Evolutionary conservation across 2,329 filamentous ascomycete species (phyloP).

Genomic region (Ascochyta fabae): DNA sequence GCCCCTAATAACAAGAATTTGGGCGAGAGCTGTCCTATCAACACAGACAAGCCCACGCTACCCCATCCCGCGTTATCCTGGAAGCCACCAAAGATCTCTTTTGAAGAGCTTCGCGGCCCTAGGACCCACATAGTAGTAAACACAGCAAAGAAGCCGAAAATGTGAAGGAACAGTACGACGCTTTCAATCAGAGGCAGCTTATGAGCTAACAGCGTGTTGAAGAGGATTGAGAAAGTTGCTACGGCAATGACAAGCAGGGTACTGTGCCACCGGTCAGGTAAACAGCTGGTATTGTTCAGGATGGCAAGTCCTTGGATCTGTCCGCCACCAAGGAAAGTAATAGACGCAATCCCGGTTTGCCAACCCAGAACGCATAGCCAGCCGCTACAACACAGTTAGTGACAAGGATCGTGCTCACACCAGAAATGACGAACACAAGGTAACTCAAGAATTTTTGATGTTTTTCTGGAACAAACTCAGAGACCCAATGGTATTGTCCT

Average conservation of each 20-base stretch:
- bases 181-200: slow-evolving; percentile 57
- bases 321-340: slow-evolving; percentile 37
- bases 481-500: too few species aligned
- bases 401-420: slow-evolving; percentile 37
- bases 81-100: slow-evolving; percentile 33
- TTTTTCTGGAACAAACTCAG: too few species aligned
- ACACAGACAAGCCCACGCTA: slow-evolving; percentile 28
- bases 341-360: slow-evolving; percentile 47
- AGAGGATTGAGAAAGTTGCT: slow-evolving; percentile 45
- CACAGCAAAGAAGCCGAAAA: slow-evolving; percentile 59
- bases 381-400: slow-evolving; percentile 25
- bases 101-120: slow-evolving; percentile 28
- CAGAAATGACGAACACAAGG: not conserved
- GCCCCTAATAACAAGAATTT: slow-evolving; percentile 36
- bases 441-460: too few species aligned
- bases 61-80: slow-evolving; percentile 39
- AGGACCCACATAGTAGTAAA: slow-evolving; percentile 46
- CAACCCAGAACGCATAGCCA: slow-evolving; percentile 53
- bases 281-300: slow-evolving; percentile 50
- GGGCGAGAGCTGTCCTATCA: slow-evolving; percentile 33
- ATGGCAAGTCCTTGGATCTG: slow-evolving; percentile 44
- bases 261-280: slow-evolving; percentile 55
- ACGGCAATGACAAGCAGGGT: slow-evolving; percentile 58
- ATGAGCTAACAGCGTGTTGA: slow-evolving; percentile 55
- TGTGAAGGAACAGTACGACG: slow-evolving; percentile 55